Conservation (phyloP, 495 filamentous ascomycete species). For the Penicillium nucicola region DNA sequence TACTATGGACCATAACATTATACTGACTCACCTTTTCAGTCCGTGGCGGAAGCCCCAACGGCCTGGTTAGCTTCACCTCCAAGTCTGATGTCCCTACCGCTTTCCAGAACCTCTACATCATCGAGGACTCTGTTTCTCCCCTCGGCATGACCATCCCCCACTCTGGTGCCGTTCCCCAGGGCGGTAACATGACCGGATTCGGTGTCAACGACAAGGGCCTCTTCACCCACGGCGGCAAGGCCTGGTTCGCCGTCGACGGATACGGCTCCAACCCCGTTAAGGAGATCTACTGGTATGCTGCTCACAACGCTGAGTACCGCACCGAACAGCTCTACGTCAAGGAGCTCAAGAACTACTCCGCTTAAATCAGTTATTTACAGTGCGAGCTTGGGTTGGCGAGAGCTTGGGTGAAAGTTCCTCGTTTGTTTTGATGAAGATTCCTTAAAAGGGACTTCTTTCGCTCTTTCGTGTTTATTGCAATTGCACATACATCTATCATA, state of each 20-base stretch:
- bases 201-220: conserved; percentile 27
- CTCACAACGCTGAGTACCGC: conserved; percentile 20
- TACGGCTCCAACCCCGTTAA: conserved; percentile 17
- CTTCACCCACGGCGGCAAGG: conserved; percentile 26
- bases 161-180: conserved; percentile 26
- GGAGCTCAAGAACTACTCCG: conserved; percentile 22
- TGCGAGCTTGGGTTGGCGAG: not conserved
- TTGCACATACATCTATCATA: not conserved
- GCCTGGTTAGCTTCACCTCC: conserved; percentile 24
- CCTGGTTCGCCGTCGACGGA: conserved; percentile 25
- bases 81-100: conserved; percentile 21
- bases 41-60: conserved; percentile 12
- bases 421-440: not conserved
- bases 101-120: conserved; percentile 31
- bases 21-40: not conserved
- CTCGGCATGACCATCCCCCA: conserved; percentile 29
- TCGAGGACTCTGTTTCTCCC: conserved; percentile 21
- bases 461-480: not conserved
- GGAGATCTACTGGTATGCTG: conserved; percentile 29
- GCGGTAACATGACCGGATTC: conserved; percentile 24
- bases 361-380: not conserved
- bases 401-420: not conserved
- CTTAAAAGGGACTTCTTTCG: not conserved
- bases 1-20: not conserved
- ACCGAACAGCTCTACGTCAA: conserved; percentile 26